Percentiles rank a stretch among this genome's conserved stretches.
phyloP scores from a whole-genome alignment of 2,329 filamentous ascomycete species.

The Thelonectria blattea region DNA sequence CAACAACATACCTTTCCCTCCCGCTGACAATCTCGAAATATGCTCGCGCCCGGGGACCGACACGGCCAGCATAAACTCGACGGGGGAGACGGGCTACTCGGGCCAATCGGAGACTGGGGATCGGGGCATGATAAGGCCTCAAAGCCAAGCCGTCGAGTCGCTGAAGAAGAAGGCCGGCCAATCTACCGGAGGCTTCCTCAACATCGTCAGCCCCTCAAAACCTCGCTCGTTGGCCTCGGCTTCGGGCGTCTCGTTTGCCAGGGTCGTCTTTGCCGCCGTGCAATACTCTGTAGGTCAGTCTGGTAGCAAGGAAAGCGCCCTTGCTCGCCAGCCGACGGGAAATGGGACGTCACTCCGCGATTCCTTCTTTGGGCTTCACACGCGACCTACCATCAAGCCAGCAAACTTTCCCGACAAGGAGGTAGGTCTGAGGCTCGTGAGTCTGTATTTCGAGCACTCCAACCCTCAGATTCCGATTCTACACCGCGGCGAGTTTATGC shows the following conservation, averaged over 20 bases:
- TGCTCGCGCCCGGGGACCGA: constrained; percentile 58
- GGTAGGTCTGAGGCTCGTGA: constrained; percentile 74
- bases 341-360: constrained; percentile 85
- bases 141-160: constrained; percentile 41
- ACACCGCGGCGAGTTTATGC: constrained; percentile 87
- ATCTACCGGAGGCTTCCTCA: constrained; percentile 62
- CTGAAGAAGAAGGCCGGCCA: constrained; percentile 46
- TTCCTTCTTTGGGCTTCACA: constrained; percentile 96
- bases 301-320: constrained; percentile 44
- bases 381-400: constrained; percentile 83
- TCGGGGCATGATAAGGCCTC: constrained; percentile 34
- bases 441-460: constrained; percentile 92
- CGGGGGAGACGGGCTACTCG: constrained; percentile 43
- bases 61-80: constrained; percentile 40
- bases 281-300: constrained; percentile 73
- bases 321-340: constrained; percentile 32
- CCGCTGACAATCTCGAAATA: constrained; percentile 72
- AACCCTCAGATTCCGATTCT: constrained; percentile 96
- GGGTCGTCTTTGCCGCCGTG: constrained; percentile 92
- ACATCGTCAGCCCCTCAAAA: constrained; percentile 78
- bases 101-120: constrained; percentile 42
- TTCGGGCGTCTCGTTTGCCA: constrained; percentile 91
- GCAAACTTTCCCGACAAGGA: constrained; percentile 83
- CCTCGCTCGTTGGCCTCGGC: constrained; percentile 83
- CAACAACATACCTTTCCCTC: constrained; percentile 74